phyloP scores from a whole-genome alignment of 805 yeast genomes.

The Cyberlindnera nakhonratchasimensis region DNA sequence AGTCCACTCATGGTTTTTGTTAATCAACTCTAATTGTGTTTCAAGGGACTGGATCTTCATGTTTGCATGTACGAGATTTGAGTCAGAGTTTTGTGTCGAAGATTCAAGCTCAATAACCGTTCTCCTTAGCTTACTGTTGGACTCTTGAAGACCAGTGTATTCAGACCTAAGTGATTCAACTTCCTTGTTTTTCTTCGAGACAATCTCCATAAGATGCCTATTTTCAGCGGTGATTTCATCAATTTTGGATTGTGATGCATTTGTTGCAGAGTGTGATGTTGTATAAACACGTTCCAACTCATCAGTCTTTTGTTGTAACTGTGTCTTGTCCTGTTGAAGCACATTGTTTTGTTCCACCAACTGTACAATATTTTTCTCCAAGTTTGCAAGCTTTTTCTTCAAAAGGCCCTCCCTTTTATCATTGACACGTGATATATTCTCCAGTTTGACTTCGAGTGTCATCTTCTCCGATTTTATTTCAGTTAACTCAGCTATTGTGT shows the following conservation, averaged over 20 bases:
- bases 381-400: conserved; percentile 28
- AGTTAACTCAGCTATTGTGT: conserved; percentile 33
- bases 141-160: conserved; percentile 32
- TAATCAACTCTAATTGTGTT: conserved; percentile 41
- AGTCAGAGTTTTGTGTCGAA: conserved; percentile 31
- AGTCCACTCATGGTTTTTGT: conserved; percentile 39
- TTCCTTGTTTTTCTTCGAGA: conserved; percentile 37
- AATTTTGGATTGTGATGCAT: conserved; percentile 13
- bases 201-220: conserved; percentile 31
- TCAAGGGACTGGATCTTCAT: conserved; percentile 35
- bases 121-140: conserved; percentile 38
- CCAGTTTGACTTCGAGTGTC: conserved; percentile 37
- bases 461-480: conserved; percentile 36
- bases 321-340: conserved; percentile 24
- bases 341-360: conserved; percentile 22
- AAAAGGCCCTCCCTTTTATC: conserved; percentile 32
- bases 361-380: conserved; percentile 24
- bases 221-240: conserved; percentile 27
- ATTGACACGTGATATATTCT: conserved; percentile 36
- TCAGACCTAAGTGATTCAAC: conserved; percentile 36
- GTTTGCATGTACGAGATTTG: conserved; percentile 29
- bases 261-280: conserved; percentile 7
- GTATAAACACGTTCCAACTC: conserved; percentile 17
- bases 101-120: conserved; percentile 37
- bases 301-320: conserved; percentile 17